These are phyloP conservation scores for Pyricularia pennisetigena DNA, from an alignment of 2,329 filamentous ascomycete genomes.

Conservation along the genomic window DNA sequence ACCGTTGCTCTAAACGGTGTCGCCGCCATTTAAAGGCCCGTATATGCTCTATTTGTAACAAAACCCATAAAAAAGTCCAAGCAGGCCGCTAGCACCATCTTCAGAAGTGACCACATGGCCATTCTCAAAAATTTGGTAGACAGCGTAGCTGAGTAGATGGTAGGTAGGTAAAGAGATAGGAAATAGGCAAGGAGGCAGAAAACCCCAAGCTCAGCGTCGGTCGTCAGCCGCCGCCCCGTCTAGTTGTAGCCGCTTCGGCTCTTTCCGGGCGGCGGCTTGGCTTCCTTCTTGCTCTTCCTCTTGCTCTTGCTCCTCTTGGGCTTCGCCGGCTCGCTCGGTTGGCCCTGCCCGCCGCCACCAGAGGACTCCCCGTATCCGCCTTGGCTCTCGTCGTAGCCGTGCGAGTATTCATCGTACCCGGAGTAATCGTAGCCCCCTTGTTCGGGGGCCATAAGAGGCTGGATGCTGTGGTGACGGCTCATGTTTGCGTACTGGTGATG, in stretches of 20 bases:
- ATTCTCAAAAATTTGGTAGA: no score
- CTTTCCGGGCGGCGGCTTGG: conserved; percentile 5
- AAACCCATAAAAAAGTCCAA: neutral
- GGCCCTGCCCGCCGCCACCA: neutral
- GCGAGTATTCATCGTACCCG: neutral
- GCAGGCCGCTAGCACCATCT: neutral
- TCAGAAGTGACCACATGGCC: no score
- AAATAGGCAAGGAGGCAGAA: no score
- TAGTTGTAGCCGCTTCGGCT: conserved; percentile 6
- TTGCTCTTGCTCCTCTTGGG: neutral
- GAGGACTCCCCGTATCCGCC: neutral
- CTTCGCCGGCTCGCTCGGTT: neutral
- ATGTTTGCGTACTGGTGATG: neutral
- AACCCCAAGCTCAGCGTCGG: no score
- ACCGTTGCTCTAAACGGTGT: neutral
- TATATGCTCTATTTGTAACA: neutral
- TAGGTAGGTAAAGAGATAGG: no score
- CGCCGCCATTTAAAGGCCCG: neutral
- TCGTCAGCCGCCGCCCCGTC: neutral
- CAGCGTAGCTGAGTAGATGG: no score
- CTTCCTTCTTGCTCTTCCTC: conserved; percentile 4
- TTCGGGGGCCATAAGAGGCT: neutral
- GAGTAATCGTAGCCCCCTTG: neutral
- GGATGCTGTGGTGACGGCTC: neutral
- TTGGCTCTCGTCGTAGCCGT: neutral